Percentiles rank a stretch among this genome's conserved stretches.
These are phyloP conservation scores for Calonectria hawksworthii DNA, from an alignment of 2,329 filamentous ascomycete genomes.

Conservation along the genomic window DNA sequence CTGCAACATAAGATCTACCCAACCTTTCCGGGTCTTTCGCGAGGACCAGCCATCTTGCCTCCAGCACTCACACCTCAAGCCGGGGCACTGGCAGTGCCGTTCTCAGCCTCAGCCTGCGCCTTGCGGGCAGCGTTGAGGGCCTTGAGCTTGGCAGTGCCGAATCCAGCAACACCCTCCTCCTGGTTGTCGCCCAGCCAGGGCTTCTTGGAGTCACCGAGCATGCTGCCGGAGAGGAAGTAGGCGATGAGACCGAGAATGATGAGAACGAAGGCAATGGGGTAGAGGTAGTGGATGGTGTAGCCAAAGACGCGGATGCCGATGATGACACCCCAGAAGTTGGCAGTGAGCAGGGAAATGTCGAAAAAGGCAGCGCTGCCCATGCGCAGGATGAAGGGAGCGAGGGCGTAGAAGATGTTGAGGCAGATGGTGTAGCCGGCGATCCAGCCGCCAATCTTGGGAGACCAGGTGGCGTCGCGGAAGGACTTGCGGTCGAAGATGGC, in stretches of 20 bases:
- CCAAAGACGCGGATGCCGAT: conserved; percentile 92
- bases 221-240: conserved; percentile 88
- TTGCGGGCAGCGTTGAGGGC: conserved; percentile 71
- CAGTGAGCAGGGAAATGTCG: conserved; percentile 93
- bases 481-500: conserved; percentile 89
- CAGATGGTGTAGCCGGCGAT: conserved; percentile 91
- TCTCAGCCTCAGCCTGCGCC: conserved; percentile 51
- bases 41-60: background rate
- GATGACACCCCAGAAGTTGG: conserved; percentile 97
- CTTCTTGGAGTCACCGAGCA: conserved; percentile 90
- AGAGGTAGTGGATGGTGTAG: conserved; percentile 86
- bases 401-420: conserved; percentile 86
- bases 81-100: conserved; percentile 22
- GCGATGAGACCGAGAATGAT: conserved; percentile 89
- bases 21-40: background rate
- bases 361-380: conserved; percentile 95
- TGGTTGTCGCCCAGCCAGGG: conserved; percentile 94
- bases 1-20: background rate
- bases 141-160: conserved; percentile 88
- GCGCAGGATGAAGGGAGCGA: conserved; percentile 89
- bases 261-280: conserved; percentile 94
- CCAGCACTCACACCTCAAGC: background rate
- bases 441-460: conserved; percentile 80
- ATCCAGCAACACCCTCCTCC: conserved; percentile 81
- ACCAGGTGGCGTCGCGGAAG: conserved; percentile 77